A percentile compares a stretch with the other conserved stretches of the same genome.
Evolutionary conservation across 1,284 basidiomycete genomes (phyloP).

Genomic region (Gymnopus androsaceus): DNA sequence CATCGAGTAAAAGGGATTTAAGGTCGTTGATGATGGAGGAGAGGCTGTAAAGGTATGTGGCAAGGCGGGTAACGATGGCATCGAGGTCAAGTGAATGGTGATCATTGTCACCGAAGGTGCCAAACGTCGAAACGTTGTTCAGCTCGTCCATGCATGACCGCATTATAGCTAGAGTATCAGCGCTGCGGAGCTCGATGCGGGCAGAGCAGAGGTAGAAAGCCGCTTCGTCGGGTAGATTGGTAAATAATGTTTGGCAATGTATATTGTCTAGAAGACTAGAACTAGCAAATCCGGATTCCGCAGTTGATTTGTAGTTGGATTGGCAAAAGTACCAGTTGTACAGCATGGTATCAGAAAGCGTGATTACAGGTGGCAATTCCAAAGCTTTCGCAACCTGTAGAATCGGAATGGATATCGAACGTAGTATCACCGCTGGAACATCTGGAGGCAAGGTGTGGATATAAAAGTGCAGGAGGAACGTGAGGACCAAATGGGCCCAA

Average conservation of each 20-base stretch:
- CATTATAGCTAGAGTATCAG: constrained; percentile 86
- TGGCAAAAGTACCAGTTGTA: constrained; percentile 87
- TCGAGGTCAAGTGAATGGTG: constrained; percentile 82
- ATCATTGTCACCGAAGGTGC: too few relatives aligned
- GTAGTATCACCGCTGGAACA: constrained; percentile 65
- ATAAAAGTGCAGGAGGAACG: constrained; percentile 88
- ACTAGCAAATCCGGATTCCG: constrained; percentile 6
- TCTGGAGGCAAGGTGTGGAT: constrained; percentile 71
- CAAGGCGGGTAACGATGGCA: constrained; percentile 74
- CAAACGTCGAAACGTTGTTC: too few relatives aligned
- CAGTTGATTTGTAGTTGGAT: too few relatives aligned
- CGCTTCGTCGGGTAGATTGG: constrained; percentile 78
- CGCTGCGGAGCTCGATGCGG: constrained; percentile 87
- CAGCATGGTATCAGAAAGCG: constrained; percentile 91
- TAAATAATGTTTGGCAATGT: constrained; percentile 73
- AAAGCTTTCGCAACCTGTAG: constrained; percentile 77
- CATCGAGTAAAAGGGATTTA: constrained; percentile 58
- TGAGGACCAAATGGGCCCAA: constrained; percentile 83
- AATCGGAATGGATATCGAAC: constrained; percentile 76
- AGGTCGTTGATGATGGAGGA: constrained; percentile 70
- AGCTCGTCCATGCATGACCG: constrained; percentile 87
- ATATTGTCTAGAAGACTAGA: constrained; percentile 52
- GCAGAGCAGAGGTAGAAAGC: constrained; percentile 91
- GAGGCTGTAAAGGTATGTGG: constrained; percentile 69
- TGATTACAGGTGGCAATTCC: constrained; percentile 87